Conservation (phyloP, 345 rosid genomes). For the Boechera retrofracta region DNA sequence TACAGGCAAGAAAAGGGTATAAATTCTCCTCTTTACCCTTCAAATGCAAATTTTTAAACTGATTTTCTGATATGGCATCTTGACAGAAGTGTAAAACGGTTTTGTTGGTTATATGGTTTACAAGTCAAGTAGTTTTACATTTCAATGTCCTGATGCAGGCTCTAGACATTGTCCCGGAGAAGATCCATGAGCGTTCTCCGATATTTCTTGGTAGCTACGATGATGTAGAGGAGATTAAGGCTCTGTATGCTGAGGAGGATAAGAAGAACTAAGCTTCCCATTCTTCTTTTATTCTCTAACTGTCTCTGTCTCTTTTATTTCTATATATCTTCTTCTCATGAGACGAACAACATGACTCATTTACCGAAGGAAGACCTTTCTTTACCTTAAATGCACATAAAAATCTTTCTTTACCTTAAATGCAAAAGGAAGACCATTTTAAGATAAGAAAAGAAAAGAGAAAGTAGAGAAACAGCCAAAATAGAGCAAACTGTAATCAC, state of each 20-base stretch:
- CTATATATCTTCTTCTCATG: conserved; percentile 28
- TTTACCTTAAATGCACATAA: conserved; percentile 14
- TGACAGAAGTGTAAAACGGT: background rate
- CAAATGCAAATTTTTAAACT: background rate
- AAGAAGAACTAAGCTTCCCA: conserved; percentile 44
- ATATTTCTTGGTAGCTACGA: conserved; percentile 95
- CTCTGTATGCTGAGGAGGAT: conserved; percentile 69
- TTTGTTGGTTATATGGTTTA: conserved; percentile 7
- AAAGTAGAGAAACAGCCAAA: background rate
- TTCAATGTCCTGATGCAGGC: conserved; percentile 58
- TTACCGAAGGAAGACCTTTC: conserved; percentile 18
- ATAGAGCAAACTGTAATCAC: conserved; percentile 1
- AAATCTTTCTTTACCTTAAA: conserved; percentile 6
- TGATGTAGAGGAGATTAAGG: conserved; percentile 92
- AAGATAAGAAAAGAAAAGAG: background rate
- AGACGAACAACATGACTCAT: conserved; percentile 35
- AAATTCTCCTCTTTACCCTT: conserved; percentile 9
- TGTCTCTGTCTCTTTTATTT: conserved; percentile 24
- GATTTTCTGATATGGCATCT: background rate
- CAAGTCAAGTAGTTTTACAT: conserved; percentile 18
- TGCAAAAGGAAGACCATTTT: background rate
- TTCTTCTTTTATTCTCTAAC: conserved; percentile 7
- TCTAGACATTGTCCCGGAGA: conserved; percentile 74
- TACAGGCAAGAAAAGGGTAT: conserved; percentile 85
- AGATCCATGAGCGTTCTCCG: conserved; percentile 89